Evolutionary conservation across 2,329 filamentous ascomycete species (phyloP).

Genomic region (Hyphodiscus sp.): DNA sequence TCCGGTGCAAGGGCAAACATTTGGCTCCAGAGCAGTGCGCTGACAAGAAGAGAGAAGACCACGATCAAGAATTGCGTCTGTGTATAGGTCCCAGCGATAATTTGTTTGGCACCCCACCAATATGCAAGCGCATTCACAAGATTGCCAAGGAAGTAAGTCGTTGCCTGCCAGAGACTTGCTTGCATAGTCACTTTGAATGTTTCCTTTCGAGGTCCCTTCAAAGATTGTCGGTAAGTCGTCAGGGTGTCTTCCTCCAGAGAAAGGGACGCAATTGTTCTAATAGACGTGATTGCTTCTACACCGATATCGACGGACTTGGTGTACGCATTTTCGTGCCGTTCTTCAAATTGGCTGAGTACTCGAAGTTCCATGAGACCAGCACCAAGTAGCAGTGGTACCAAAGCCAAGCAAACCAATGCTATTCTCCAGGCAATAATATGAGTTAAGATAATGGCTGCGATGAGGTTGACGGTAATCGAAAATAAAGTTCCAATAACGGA

Average conservation of each 20-base stretch:
- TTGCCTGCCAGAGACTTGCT: constrained; percentile 53
- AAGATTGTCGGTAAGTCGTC: constrained; percentile 44
- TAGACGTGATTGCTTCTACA: constrained; percentile 62
- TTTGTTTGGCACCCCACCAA: constrained; percentile 72
- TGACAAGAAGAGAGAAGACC: constrained; percentile 63
- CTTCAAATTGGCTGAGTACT: constrained; percentile 54
- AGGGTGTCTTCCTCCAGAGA: constrained; percentile 47
- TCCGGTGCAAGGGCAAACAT: constrained; percentile 72
- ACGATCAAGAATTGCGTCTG: constrained; percentile 71
- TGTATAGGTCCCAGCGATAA: constrained; percentile 56
- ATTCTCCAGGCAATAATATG: constrained; percentile 73
- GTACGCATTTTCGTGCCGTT: constrained; percentile 58
- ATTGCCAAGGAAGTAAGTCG: constrained; percentile 37
- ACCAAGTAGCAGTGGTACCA: constrained; percentile 62
- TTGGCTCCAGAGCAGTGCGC: constrained; percentile 66
- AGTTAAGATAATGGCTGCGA: constrained; percentile 61
- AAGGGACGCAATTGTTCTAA: constrained; percentile 53
- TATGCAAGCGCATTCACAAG: constrained; percentile 70
- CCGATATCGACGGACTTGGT: constrained; percentile 57
- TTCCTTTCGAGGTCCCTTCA: constrained; percentile 46
- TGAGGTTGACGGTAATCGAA: constrained; percentile 60
- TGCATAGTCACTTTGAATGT: constrained; percentile 43
- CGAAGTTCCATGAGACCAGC: constrained; percentile 64
- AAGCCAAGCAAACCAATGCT: constrained; percentile 62
- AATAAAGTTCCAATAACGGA: constrained; percentile 65